phyloP scores from a whole-genome alignment of 2,329 filamentous ascomycete species.

The Eurotiales sp. region DNA sequence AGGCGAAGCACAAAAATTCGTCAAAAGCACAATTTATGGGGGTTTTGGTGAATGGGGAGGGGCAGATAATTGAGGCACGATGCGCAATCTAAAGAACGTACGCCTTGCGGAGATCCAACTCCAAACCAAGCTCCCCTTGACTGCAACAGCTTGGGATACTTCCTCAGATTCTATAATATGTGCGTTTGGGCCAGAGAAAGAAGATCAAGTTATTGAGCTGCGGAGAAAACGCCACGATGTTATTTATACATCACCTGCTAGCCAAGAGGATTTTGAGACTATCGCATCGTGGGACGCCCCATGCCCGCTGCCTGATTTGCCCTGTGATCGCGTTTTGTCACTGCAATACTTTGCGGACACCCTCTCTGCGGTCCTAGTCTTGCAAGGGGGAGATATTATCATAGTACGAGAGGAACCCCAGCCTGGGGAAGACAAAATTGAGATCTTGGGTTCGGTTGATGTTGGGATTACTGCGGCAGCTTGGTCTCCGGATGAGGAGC shows the following conservation, averaged over 20 bases:
- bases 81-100: conserved; percentile 86
- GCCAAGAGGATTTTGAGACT: conserved; percentile 38
- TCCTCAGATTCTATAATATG: conserved; percentile 73
- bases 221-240: conserved; percentile 45
- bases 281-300: conserved; percentile 89
- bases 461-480: conserved; percentile 82
- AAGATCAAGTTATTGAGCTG: conserved; percentile 70
- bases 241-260: conserved; percentile 38
- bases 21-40: conserved; percentile 8
- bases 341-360: conserved; percentile 84
- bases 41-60: conserved; percentile 32
- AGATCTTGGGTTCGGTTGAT: conserved; percentile 93
- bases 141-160: conserved; percentile 82
- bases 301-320: conserved; percentile 70
- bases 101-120: conserved; percentile 64
- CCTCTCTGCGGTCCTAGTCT: conserved; percentile 71
- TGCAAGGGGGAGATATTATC: conserved; percentile 88
- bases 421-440: conserved; percentile 71
- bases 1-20: not conserved
- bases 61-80: conserved; percentile 43
- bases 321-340: conserved; percentile 70
- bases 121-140: conserved; percentile 59
- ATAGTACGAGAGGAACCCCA: conserved; percentile 70
- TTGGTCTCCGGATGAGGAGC: conserved; percentile 94
- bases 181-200: conserved; percentile 74